Base-by-base conservation (phyloP, 352 stramenopile species). In the Saprolegnia diclina region DNA sequence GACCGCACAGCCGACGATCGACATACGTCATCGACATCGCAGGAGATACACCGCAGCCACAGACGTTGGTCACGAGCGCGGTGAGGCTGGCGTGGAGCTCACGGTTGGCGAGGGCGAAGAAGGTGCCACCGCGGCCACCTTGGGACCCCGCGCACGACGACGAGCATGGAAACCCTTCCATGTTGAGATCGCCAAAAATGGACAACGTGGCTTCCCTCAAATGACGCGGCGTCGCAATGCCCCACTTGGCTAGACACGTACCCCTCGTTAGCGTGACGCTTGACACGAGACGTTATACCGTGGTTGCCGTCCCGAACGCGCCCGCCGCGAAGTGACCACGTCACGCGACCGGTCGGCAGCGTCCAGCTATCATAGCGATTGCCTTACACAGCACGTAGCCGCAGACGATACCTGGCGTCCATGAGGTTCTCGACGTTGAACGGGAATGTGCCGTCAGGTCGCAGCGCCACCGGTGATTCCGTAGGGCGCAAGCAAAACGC, bases 91-190 rank as follows among this genome's bases (percentile, higher is more conserved):
- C 40, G 53, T 90, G 83, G n/a, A 93, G 65, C 5, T 53, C 55
- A 1, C 71, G 55, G 7, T 82, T 29, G 35, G 74, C 50, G 5
- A 93, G 71, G 2, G 77, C 82, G 59, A 89, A 90, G 65, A 93
- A 93, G 19, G 76, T 82, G 1, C 85, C 85, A 22, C 85, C 85
- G 35, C 85, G 81, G 32, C 85, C 85, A 24, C 77, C 83, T 71
- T 93, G 85, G 1, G 85, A 93, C 5, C 85, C 85, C 59, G 79
- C 81, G 74, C 85, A 93, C 1, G 67, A 16, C 11, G 74, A 79
- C 4, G 85, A 93, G 64, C 85, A 93, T n/a, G 85, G 85, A 48
- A 83, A 93, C 0, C 85, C 85, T 62, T 93, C 80, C 83, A 91
- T 90, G 50, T 93, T 93, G 55, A 93, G 75, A 61, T 93, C 85